Evolutionary conservation across 2,329 filamentous ascomycete genomes (phyloP).

Genomic region (Nemania diffusa): DNA sequence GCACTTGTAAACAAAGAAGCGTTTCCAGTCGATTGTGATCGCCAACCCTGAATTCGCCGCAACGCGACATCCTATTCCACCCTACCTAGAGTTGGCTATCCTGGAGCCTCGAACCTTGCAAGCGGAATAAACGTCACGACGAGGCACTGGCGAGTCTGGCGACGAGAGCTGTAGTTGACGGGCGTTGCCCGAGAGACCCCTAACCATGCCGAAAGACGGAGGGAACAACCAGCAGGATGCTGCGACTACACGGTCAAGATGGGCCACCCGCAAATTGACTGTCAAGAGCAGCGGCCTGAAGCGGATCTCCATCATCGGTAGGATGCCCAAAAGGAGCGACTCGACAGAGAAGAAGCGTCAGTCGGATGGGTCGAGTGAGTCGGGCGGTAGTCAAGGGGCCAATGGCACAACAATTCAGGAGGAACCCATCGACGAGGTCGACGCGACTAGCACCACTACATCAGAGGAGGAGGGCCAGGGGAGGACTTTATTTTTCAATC

Average conservation of each 20-base stretch:
- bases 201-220: slow-evolving; percentile 52
- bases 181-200: slow-evolving; percentile 55
- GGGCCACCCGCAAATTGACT: slow-evolving; percentile 91
- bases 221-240: slow-evolving; percentile 51
- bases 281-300: slow-evolving; percentile 81
- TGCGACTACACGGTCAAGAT: slow-evolving; percentile 83
- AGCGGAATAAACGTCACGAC: slow-evolving; percentile 42
- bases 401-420: slow-evolving; percentile 47
- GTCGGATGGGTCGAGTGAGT: slow-evolving; percentile 45
- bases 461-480: slow-evolving; percentile 55
- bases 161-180: slow-evolving; percentile 55
- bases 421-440: slow-evolving; percentile 51
- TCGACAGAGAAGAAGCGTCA: slow-evolving; percentile 77
- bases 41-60: slow-evolving; percentile 4
- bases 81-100: background rate
- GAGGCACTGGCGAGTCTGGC: slow-evolving; percentile 54
- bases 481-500: slow-evolving; percentile 84
- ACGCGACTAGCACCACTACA: slow-evolving; percentile 51
- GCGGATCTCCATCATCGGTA: slow-evolving; percentile 82
- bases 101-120: slow-evolving; percentile 12
- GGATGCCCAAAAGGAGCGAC: slow-evolving; percentile 70
- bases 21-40: slow-evolving; percentile 18
- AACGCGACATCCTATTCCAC: slow-evolving; percentile 19
- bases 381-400: slow-evolving; percentile 48
- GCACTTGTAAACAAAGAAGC: slow-evolving; percentile 8